These are phyloP conservation scores for Xanthoconium separans DNA, from an alignment of 1,284 basidiomycete species.

Conservation along the genomic window DNA sequence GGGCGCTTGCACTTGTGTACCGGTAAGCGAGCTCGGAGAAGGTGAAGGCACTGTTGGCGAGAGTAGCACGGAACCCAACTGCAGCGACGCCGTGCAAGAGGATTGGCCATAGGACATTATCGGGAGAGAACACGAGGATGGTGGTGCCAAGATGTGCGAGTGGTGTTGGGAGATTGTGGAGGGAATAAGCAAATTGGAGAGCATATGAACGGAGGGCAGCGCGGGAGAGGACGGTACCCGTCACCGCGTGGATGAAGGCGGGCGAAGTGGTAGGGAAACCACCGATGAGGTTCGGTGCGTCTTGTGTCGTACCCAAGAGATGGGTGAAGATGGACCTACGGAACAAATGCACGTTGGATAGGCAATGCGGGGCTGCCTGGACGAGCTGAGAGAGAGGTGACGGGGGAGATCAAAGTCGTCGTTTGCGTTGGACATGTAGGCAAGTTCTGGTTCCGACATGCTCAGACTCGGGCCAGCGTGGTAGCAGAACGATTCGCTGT, in stretches of 20 bases:
- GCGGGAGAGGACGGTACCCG: conserved; percentile 57
- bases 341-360: conserved; percentile 38
- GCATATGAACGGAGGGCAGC: conserved; percentile 44
- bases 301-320: conserved; percentile 38
- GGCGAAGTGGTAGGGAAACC: conserved; percentile 41
- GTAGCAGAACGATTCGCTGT: not conserved
- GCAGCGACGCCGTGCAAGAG: conserved; percentile 55
- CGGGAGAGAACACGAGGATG: conserved; percentile 57
- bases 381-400: conserved; percentile 22
- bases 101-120: conserved; percentile 64
- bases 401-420: conserved; percentile 76
- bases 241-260: conserved; percentile 68
- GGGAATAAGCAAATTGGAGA: conserved; percentile 49
- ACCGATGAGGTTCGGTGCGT: conserved; percentile 37
- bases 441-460: conserved; percentile 54
- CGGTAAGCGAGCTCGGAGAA: conserved; percentile 47
- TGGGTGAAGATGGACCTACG: conserved; percentile 52
- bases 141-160: conserved; percentile 38
- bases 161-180: conserved; percentile 37
- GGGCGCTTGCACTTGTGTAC: conserved; percentile 53
- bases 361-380: conserved; percentile 59
- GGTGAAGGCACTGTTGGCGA: conserved; percentile 48
- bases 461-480: conserved; percentile 3
- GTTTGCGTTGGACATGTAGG: conserved; percentile 53
- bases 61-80: conserved; percentile 52